These are phyloP conservation scores for Eruca vesicaria DNA, from an alignment of 441 rosid genomes.

Conservation along the genomic window DNA sequence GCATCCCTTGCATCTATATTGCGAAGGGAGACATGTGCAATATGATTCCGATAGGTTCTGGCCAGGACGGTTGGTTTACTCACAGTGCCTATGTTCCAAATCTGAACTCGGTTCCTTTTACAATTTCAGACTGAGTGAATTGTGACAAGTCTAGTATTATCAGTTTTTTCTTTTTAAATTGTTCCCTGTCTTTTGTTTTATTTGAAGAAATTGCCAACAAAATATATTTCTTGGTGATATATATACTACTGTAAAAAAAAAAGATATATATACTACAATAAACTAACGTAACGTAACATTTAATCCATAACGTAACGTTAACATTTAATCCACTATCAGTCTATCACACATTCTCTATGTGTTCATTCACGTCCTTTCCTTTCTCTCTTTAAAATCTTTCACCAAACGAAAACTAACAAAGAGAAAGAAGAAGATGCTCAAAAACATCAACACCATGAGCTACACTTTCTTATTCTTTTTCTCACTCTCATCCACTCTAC, in stretches of 20 bases:
- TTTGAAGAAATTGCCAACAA: too few species aligned
- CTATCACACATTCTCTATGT: too few species aligned
- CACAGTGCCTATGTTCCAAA: too few species aligned
- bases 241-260: too few species aligned
- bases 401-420: not conserved
- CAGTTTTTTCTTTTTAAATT: not conserved
- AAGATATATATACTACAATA: too few species aligned
- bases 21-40: not conserved
- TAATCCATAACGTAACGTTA: too few species aligned
- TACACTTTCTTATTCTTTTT: conserved; percentile 13
- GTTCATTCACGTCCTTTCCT: conserved; percentile 14
- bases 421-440: not conserved
- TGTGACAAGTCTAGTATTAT: not conserved
- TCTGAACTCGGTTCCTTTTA: not conserved
- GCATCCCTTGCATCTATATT: not conserved
- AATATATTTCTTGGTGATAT: too few species aligned
- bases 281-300: too few species aligned
- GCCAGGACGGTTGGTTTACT: not conserved
- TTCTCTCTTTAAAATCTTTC: not conserved
- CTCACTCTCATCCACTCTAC: conserved; percentile 23
- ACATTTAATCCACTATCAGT: too few species aligned
- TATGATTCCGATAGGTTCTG: not conserved
- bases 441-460: conserved; percentile 15
- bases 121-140: not conserved
- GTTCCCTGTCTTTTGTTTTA: not conserved